Percentiles rank a stretch among this genome's conserved stretches.
phyloP scores from a whole-genome alignment of 2,329 filamentous ascomycete genomes.

The Aureobasidium namibiae region DNA sequence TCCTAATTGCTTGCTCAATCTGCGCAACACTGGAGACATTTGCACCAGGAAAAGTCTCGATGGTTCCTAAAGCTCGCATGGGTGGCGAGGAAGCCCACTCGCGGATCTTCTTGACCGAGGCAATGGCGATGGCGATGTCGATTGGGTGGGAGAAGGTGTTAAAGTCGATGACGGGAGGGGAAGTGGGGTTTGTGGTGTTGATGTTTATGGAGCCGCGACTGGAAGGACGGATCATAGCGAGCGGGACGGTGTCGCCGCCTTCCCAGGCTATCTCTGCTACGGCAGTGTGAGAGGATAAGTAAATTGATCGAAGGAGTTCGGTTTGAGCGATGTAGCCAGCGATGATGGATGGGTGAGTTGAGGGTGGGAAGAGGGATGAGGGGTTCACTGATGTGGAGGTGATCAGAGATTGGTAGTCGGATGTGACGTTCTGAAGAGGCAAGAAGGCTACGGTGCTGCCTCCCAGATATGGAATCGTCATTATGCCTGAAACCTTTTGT shows the following conservation, averaged over 20 bases:
- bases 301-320: conserved; percentile 39
- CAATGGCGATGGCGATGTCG: conserved; percentile 27
- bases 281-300: conserved; percentile 31
- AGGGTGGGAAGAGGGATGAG: conserved; percentile 15
- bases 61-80: conserved; percentile 24
- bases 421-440: conserved; percentile 14
- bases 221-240: conserved; percentile 29
- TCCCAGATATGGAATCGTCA: conserved; percentile 25
- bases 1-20: conserved; percentile 14
- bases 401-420: conserved; percentile 8
- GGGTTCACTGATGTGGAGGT: conserved; percentile 12
- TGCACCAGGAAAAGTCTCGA: conserved; percentile 24
- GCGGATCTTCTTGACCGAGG: conserved; percentile 28
- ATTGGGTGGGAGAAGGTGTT: conserved; percentile 32
- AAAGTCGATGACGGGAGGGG: conserved; percentile 31
- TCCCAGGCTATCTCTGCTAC: conserved; percentile 39
- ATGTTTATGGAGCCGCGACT: conserved; percentile 29
- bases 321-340: conserved; percentile 41
- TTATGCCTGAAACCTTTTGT: conserved; percentile 16
- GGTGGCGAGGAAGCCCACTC: conserved; percentile 24
- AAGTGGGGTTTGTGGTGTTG: conserved; percentile 21
- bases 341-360: conserved; percentile 32
- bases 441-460: conserved; percentile 19
- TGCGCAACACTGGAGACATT: conserved; percentile 17
- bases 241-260: conserved; percentile 19